Percentiles rank a stretch among this genome's conserved stretches.
Conservation (phyloP, 768 basidiomycete genomes). For the Rhizopogon vinicolor region DNA sequence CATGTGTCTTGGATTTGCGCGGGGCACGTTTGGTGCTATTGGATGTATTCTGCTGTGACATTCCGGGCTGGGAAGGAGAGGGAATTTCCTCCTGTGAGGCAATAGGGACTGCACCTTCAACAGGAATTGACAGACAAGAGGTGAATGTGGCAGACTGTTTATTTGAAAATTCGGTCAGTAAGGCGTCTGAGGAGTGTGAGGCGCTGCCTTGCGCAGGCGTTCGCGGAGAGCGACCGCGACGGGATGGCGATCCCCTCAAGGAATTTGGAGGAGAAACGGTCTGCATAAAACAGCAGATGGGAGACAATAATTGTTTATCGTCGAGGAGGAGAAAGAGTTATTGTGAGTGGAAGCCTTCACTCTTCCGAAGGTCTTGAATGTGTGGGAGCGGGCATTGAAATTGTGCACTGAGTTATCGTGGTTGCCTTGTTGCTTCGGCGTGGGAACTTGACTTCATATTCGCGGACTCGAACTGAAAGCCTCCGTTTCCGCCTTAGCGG, state of each 20-base stretch:
- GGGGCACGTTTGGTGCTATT: slow-evolving; percentile 64
- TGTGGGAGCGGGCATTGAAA: slow-evolving; percentile 37
- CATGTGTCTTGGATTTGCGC: slow-evolving; percentile 88
- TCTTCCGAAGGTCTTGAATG: slow-evolving; percentile 25
- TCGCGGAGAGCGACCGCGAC: slow-evolving; percentile 60
- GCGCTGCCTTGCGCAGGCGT: slow-evolving; percentile 39
- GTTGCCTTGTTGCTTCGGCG: slow-evolving; percentile 24
- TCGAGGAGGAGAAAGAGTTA: slow-evolving; percentile 7
- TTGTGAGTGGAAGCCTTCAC: slow-evolving; percentile 12
- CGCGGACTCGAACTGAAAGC: slow-evolving; percentile 30
- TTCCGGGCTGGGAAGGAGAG: slow-evolving; percentile 27
- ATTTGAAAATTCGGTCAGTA: slow-evolving; percentile 49
- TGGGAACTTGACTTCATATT: slow-evolving; percentile 23
- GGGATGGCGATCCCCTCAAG: slow-evolving; percentile 56
- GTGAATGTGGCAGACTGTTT: slow-evolving; percentile 45
- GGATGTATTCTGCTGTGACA: slow-evolving; percentile 31
- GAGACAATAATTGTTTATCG: slow-evolving; percentile 1
- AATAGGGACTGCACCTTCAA: slow-evolving; percentile 70
- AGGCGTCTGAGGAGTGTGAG: slow-evolving; percentile 37
- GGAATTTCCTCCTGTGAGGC: slow-evolving; percentile 40
- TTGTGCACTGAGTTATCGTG: slow-evolving; percentile 37
- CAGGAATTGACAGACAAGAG: slow-evolving; percentile 70
- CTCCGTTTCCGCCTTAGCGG: slow-evolving; percentile 21
- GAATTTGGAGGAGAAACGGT: slow-evolving; percentile 40
- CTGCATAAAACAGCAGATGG: slow-evolving; percentile 31